Conservation (phyloP, 2,329 filamentous ascomycete genomes). For the Fusarium sp. region DNA sequence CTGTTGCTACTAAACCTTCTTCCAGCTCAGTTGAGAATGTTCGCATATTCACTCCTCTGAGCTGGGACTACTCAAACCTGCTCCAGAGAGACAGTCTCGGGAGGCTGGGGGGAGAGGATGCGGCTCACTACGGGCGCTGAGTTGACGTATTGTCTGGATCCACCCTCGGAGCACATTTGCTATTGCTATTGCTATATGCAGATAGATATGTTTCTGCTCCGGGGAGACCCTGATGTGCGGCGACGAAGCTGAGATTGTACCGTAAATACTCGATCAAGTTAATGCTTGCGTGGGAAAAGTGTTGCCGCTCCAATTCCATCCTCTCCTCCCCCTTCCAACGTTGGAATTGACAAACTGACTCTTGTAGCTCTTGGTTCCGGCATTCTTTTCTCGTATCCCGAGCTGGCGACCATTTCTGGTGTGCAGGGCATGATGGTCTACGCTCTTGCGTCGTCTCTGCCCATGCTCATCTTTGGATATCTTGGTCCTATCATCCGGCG, state of each 20-base stretch:
- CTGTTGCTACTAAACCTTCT: conserved; percentile 48
- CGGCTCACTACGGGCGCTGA: conserved; percentile 91
- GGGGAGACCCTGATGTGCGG: conserved; percentile 59
- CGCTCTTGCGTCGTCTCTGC: conserved; percentile 77
- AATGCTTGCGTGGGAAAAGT: conserved; percentile 99
- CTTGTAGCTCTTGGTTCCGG: conserved; percentile 82
- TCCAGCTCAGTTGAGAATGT: conserved; percentile 13
- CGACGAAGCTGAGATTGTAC: conserved; percentile 92
- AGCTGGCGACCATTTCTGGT: conserved; percentile 82
- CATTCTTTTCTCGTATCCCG: conserved; percentile 85
- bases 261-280: conserved; percentile 97
- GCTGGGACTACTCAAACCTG: conserved; percentile 17
- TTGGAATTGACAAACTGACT: conserved; percentile 57
- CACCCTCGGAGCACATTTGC: conserved; percentile 58
- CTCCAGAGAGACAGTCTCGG: conserved; percentile 50
- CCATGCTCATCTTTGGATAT: conserved; percentile 79
- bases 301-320: conserved; percentile 79
- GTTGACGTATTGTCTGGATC: conserved; percentile 65
- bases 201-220: conserved; percentile 14
- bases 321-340: conserved; percentile 40
- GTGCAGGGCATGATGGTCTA: conserved; percentile 85
- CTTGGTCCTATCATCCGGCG: conserved; percentile 82
- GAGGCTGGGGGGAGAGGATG: conserved; percentile 58
- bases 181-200: too few relatives aligned
- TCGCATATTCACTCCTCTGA: not conserved